Evolutionary conservation across 2,329 filamentous ascomycete species (phyloP).

Genomic region (Elsinoe arachidis): DNA sequence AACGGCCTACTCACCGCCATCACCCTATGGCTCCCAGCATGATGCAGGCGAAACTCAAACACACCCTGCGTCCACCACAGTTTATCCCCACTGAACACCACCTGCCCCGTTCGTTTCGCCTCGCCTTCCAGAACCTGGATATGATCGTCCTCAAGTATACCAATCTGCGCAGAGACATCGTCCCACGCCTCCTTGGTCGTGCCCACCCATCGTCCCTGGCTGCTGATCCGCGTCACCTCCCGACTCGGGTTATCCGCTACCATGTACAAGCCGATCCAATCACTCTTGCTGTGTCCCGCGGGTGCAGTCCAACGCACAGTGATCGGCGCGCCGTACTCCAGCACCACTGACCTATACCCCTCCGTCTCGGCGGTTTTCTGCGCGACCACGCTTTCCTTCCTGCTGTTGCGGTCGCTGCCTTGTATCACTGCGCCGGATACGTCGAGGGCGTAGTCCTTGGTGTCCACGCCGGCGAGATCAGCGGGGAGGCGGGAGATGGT

Average conservation of each 20-base stretch:
- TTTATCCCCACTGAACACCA: conserved; percentile 84
- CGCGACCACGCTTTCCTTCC: conserved; percentile 64
- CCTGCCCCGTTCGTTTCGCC: conserved; percentile 59
- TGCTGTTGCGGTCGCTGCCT: conserved; percentile 51
- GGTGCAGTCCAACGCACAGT: conserved; percentile 86
- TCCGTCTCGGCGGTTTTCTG: conserved; percentile 57
- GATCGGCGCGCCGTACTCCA: conserved; percentile 86
- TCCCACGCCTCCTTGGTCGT: conserved; percentile 71
- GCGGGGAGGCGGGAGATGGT: conserved; percentile 71
- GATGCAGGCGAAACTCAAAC: conserved; percentile 96
- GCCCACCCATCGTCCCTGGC: conserved; percentile 81
- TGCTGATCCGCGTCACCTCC: conserved; percentile 73
- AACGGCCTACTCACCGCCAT: conserved; percentile 93
- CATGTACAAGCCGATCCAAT: conserved; percentile 96
- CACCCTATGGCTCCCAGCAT: conserved; percentile 82
- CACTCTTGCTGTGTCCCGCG: conserved; percentile 74
- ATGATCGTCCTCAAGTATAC: conserved; percentile 63
- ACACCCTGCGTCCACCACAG: conserved; percentile 95
- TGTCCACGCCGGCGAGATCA: conserved; percentile 70
- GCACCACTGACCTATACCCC: conserved; percentile 41
- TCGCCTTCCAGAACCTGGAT: conserved; percentile 24
- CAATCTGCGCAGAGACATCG: conserved; percentile 62
- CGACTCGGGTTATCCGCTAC: conserved; percentile 87
- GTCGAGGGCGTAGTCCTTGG: conserved; percentile 68
- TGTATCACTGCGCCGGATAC: conserved; percentile 43